Evolutionary conservation across 202 grass and related monocot species (phyloP), one percentile per base, ranked within the genome.

Genomic region (Miscanthus sacchariflorus): DNA sequence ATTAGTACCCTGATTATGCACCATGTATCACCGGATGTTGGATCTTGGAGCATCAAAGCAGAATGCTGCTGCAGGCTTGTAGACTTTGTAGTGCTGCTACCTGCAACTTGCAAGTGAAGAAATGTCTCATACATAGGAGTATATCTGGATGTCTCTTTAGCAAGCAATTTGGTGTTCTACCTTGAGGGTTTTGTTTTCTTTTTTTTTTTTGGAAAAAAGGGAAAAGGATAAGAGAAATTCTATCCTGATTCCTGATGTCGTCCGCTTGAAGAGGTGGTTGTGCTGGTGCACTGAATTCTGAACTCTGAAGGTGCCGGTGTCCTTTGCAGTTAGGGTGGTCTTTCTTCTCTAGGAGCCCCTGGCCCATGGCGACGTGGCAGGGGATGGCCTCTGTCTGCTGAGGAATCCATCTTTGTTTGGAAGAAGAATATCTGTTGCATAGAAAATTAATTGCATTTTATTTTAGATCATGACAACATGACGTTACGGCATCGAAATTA

Each of bases 111-210:
- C 85, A 72, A 65, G 77, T 35, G 35, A 52, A 42, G 75, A 70
- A 88, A 81, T 91, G 64, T 81, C 80, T 81, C 48, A 71, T 48
- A 77, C 43, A 71, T 17, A 23, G 7, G 21, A 7, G 7, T n/a
- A n/a, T n/a, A n/a, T n/a, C n/a, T n/a, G n/a, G n/a, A n/a, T n/a
- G n/a, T n/a, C n/a, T n/a, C n/a, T n/a, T n/a, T n/a, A n/a, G n/a
- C n/a, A n/a, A n/a, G n/a, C n/a, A n/a, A n/a, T n/a, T n/a, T n/a
- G n/a, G n/a, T n/a, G n/a, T n/a, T n/a, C n/a, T n/a, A n/a, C n/a
- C n/a, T n/a, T n/a, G n/a, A n/a, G n/a, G n/a, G 23, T 14, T 43
- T 39, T 42, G 0, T 17, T 39, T 43, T 58, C 21, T 2, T 25
- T 15, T 79, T 36, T 5, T 15, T 3, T 1, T 1, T 0, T 2